Conservation (phyloP, 1,284 basidiomycete species). For the Moesziomyces sp. region DNA sequence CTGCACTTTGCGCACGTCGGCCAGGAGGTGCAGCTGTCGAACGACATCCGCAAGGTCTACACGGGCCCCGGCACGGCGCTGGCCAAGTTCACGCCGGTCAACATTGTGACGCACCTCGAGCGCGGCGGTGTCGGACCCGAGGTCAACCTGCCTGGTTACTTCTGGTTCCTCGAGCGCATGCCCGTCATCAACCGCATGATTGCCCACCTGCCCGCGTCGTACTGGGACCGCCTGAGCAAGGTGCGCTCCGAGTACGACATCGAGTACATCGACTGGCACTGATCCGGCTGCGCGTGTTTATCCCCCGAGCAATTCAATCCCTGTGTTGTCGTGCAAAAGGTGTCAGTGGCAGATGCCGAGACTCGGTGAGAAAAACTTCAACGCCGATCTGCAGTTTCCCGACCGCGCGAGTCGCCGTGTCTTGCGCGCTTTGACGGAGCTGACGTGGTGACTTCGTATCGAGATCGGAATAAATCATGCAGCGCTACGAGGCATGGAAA, state of each 20-base stretch:
- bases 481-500: too few species aligned
- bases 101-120: constrained; percentile 42
- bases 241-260: constrained; percentile 27
- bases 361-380: too few species aligned
- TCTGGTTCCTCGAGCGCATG: constrained; percentile 18
- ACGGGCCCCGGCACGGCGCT: constrained; percentile 49
- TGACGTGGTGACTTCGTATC: too few species aligned
- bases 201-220: constrained; percentile 37
- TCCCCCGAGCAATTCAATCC: too few species aligned
- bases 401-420: too few species aligned
- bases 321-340: too few species aligned
- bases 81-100: constrained; percentile 27
- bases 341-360: too few species aligned
- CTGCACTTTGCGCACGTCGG: constrained; percentile 53
- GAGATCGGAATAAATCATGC: too few species aligned
- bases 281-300: not conserved
- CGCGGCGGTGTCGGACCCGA: constrained; percentile 33
- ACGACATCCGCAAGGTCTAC: constrained; percentile 25
- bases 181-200: constrained; percentile 28
- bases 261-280: constrained; percentile 24
- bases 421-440: too few species aligned
- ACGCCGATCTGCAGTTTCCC: too few species aligned
- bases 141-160: constrained; percentile 25
- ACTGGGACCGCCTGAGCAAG: constrained; percentile 42
- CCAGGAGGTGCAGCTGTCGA: constrained; percentile 41